These are phyloP conservation scores for Kodamaea suecica DNA, from an alignment of 1,139 yeast genomes.

Conservation along the genomic window DNA sequence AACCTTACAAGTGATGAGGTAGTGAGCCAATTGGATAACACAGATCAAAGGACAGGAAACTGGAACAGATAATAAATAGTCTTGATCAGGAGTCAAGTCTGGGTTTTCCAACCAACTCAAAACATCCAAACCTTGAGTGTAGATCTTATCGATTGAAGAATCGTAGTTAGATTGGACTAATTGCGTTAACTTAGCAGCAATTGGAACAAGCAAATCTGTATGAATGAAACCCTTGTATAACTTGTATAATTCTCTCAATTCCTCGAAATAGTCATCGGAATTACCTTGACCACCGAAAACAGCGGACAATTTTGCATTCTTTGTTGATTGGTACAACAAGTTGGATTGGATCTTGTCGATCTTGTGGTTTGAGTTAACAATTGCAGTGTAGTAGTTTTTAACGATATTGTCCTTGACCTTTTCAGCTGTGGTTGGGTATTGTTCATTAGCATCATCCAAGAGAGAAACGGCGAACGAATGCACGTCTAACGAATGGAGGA, in stretches of 20 bases:
- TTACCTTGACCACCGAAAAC: constrained; percentile 99
- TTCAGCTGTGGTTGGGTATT: constrained; percentile 60
- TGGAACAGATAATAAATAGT: constrained; percentile 86
- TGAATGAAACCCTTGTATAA: constrained; percentile 69
- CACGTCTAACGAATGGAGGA: constrained; percentile 67
- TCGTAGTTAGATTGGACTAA: constrained; percentile 69
- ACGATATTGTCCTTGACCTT: constrained; percentile 70
- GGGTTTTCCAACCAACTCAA: constrained; percentile 82
- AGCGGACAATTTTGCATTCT: constrained; percentile 64
- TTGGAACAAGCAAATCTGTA: constrained; percentile 64
- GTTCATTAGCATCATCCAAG: constrained; percentile 32
- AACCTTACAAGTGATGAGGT: constrained; percentile 79
- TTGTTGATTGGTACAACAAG: constrained; percentile 43
- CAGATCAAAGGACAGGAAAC: constrained; percentile 95
- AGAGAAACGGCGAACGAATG: constrained; percentile 83
- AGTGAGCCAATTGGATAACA: constrained; percentile 91
- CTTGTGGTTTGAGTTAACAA: constrained; percentile 43
- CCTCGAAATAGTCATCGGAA: constrained; percentile 96
- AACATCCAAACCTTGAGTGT: constrained; percentile 90
- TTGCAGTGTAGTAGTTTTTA: constrained; percentile 67
- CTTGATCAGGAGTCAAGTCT: constrained; percentile 84
- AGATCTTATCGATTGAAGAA: constrained; percentile 58
- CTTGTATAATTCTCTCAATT: constrained; percentile 79
- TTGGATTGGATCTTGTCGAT: constrained; percentile 42
- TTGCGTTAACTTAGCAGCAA: constrained; percentile 64